Base-by-base conservation (phyloP, 768 basidiomycete genomes). In the Hericium erinaceus region DNA sequence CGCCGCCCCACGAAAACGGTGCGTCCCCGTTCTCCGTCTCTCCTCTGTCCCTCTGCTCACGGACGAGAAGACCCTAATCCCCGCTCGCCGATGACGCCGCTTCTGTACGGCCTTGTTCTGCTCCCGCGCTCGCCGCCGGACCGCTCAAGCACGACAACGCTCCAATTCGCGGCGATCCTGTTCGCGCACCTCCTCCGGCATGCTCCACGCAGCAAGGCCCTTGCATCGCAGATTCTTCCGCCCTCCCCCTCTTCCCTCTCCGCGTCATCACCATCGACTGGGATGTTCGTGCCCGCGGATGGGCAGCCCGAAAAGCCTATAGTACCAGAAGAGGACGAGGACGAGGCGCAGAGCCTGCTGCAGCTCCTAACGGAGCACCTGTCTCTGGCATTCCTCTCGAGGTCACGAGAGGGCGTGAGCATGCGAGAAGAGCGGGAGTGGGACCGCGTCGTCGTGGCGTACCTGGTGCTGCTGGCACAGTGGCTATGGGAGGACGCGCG, bases 401-500 rank as follows among this genome's bases (percentile, higher is more conserved):
- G 87, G 22, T 81, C 82, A 7, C 77, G 90, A 38, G 74, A 82
- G 11, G 76, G 86, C 62, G 77, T 82, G 22, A 84, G 85, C 5
- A 83, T 83, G 40, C 76, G 77, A 48, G 91, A 95, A 64, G 78
- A 82, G 13, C 75, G 87, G 52, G 95, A 97, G 65, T 98, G 94
- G 92, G 92, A 93, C 60, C 78, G 92, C 58, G 74, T 95, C 50
- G 85, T 94, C 65, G 84, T 91, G 8, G 89, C 85, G 0, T 95
- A 98, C 66, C 75, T 98, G 39, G 81, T 82, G 51, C 69, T 97
- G 55, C 76, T 99, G 37, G 78, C 83, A 4, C 92, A 94, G 60
- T 99, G 97, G 97, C 75, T 97, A 7, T 99, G 95, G 95, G 95
- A 98, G 65, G 95, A 97, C 64, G 85, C 94, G 0, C 80, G 77